Evolutionary conservation across 805 yeast genomes (phyloP), one percentile per base, ranked within the genome.

Genomic region (Torulaspora maleeae): DNA sequence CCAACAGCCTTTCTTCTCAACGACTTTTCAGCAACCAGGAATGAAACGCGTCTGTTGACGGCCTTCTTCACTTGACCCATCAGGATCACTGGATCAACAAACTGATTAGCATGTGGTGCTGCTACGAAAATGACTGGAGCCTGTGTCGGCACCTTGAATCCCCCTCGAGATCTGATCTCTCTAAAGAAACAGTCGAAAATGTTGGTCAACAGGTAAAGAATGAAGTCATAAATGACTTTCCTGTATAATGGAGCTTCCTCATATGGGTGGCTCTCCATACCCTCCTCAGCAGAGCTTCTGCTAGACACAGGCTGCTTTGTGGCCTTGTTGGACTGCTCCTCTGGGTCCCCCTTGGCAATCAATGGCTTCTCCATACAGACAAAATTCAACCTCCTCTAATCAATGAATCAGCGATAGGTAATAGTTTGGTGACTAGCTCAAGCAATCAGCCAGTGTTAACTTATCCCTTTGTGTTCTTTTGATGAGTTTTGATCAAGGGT

Each of bases 81-180:
- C 38, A 93, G 71, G 41, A 93, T 76, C 39, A 90, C 78, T 1
- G 93, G 91, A 53, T 80, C 86, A 28, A 85, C 80, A 51, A 85
- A 86, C 58, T 87, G 95, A 60, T 87, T 87, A n/a, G 96, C 95
- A 69, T 91, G 99, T 1, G 98, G 98, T 2, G 96, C 99, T 9
- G 93, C 95, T 28, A 93, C 98, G 51, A 93, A 83, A 44, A 91
- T 83, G 7, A 89, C 82, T 0, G 98, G 91, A 0, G 96, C 97
- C 8, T 75, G 65, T 25, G 75, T 72, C 11, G 85, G 84, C 41
- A 79, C 74, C 38, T 77, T 76, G 67, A 79, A 87, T 1, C 95
- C 88, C 1, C 97, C 96, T 48, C 98, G 75, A 3, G 93, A 80
- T 43, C 87, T 75, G 51, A 91, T 88, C 60, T 90, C 96, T 48